phyloP scores from a whole-genome alignment of 352 stramenopile genomes.

The Pythium phragmitis region DNA sequence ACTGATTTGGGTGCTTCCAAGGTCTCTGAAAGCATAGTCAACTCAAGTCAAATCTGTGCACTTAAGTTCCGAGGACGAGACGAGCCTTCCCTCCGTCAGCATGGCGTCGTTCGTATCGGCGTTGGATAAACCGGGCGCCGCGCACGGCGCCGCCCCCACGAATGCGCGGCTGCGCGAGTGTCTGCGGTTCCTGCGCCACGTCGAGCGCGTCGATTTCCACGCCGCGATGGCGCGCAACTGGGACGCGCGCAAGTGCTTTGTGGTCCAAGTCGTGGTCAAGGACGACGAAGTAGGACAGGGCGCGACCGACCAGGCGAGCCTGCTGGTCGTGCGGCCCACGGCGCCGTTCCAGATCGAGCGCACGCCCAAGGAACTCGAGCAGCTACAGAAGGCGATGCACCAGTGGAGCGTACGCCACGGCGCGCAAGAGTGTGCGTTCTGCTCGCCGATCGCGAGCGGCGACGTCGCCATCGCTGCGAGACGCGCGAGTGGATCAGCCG shows the following conservation, averaged over 20 bases:
- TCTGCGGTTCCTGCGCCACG: constrained; percentile 18
- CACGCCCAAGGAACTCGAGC: constrained; percentile 13
- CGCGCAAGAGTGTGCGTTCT: constrained; percentile 1
- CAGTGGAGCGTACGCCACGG: not conserved
- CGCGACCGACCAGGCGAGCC: not conserved
- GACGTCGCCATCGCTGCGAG: not conserved
- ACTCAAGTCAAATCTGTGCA: too few relatives aligned
- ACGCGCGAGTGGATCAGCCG: not conserved
- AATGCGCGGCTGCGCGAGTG: constrained; percentile 4
- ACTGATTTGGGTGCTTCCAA: too few relatives aligned
- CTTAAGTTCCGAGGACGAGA: too few relatives aligned
- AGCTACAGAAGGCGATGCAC: constrained; percentile 6
- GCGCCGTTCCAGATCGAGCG: constrained; percentile 17
- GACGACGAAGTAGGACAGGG: constrained; percentile 8
- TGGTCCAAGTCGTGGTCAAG: constrained; percentile 17
- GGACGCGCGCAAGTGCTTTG: constrained; percentile 19
- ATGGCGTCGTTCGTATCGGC: constrained; percentile 22
- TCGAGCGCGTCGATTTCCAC: constrained; percentile 19
- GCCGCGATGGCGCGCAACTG: constrained; percentile 5
- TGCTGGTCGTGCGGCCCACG: constrained; percentile 4
- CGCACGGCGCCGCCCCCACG: not conserved
- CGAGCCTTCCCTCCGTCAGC: too few relatives aligned
- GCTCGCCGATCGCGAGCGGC: constrained; percentile 5
- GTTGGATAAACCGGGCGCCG: constrained; percentile 7
- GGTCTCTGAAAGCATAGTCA: too few relatives aligned